Evolutionary conservation across 768 basidiomycete genomes (phyloP), one percentile per base, ranked within the genome.

Genomic region (Lentinula aciculospora): DNA sequence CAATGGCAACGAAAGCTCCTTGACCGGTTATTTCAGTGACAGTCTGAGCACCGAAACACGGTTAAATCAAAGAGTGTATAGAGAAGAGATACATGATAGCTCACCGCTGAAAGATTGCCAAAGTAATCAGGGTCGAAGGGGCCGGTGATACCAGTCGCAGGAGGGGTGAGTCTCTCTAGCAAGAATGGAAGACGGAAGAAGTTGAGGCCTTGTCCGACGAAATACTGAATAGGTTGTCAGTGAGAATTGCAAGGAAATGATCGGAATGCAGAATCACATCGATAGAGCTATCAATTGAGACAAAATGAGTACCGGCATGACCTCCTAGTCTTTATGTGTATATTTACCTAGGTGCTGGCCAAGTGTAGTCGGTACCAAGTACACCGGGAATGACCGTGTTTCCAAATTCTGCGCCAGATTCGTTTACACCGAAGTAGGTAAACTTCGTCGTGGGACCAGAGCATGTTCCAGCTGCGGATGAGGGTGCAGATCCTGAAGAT

Each of bases 381-480:
- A 68, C 64, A 56, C 82, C 83, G 15, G 84, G 84, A 62, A 77
- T 73, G 17, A 64, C 68, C 12, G 62, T 70, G 60, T 74, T 69
- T 17, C 83, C 83, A 60, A 85, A 86, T 67, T 86, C 83, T 40
- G 82, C 83, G 62, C 82, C 82, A 51, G 81, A 78, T 66, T 85
- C 68, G 69, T 82, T 84, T 44, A 84, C 83, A 67, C 84, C 84
- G 60, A 84, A 83, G 73, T 69, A 82, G 65, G 77, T 73, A 77
- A 86, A 84, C 66, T 82, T 84, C 46, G 80, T 82, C 19, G 66
- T 62, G 51, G 51, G 32, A 19, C 74, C 74, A 15, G 76, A 65
- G 68, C 78, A 78, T 29, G 71, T 59, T 53, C 61, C 55, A 17
- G 65, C 58, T 5, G 65, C 64, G 45, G 56, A 46, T 8, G 69